These are phyloP conservation scores for Tolypocladium album DNA, from an alignment of 2,329 filamentous ascomycete species.

Conservation along the genomic window DNA sequence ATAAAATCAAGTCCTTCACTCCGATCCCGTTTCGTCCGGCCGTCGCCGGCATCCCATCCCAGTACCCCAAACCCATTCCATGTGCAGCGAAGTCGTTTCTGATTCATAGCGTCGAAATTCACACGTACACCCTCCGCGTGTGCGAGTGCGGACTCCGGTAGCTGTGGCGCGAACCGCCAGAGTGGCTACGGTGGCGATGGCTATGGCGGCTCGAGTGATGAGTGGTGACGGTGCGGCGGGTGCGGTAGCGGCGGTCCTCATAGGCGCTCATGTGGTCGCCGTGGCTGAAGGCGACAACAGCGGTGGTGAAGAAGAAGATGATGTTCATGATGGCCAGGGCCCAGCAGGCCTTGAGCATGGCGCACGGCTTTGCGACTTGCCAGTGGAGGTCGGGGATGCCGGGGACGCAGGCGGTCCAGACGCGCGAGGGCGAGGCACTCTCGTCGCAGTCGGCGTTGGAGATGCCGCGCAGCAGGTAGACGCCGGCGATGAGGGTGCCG, in stretches of 20 bases:
- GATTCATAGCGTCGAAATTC: not conserved
- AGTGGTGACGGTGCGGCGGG: constrained; percentile 20
- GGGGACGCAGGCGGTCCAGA: constrained; percentile 50
- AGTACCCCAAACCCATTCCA: not conserved
- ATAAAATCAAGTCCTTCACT: not conserved
- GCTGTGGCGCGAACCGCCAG: constrained; percentile 24
- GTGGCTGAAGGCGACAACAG: constrained; percentile 54
- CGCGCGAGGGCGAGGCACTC: constrained; percentile 35
- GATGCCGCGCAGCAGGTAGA: constrained; percentile 50
- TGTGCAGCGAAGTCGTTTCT: not conserved
- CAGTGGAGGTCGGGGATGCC: constrained; percentile 36
- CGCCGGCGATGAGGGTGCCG: constrained; percentile 52
- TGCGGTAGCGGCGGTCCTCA: constrained; percentile 11
- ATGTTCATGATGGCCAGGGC: constrained; percentile 84
- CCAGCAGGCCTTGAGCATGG: constrained; percentile 85
- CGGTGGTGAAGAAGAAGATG: constrained; percentile 70
- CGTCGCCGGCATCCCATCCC: not conserved
- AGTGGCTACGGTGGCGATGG: constrained; percentile 28
- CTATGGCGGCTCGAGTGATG: constrained; percentile 28
- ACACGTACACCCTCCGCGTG: constrained; percentile 33
- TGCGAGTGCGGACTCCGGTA: constrained; percentile 38
- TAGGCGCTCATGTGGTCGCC: constrained; percentile 38
- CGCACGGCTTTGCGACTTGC: constrained; percentile 63
- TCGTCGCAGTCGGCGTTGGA: constrained; percentile 55
- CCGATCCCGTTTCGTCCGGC: not conserved